Evolutionary conservation across 192 early-diverging fungal species (phyloP), one percentile per base, ranked within the genome.

Genomic region (Coemansia sp.): DNA sequence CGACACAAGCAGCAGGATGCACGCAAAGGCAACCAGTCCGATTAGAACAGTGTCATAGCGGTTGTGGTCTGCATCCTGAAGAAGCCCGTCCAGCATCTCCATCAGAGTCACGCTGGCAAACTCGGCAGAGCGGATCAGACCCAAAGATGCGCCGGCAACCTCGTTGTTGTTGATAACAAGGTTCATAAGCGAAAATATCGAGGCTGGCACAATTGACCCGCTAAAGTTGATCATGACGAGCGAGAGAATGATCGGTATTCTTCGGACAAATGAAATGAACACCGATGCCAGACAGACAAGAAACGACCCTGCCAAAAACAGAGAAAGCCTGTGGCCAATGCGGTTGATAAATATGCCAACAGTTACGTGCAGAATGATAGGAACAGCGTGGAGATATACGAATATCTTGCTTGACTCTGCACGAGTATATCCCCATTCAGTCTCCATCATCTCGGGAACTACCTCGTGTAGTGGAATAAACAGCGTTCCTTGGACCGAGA

Each of bases 311-410:
- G 61, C 68, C 18, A 78, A 46, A 48, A 79, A 79, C 14, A 89
- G 56, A 52, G 71, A 73, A 16, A 85, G 65, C 15, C 87, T 83
- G 34, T 67, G 68, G 1, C 88, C 88, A 33, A 85, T 68, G 11
- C 71, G 77, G 60, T 89, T 86, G 70, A 89, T 87, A 34, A 87
- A 57, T 24, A 87, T 66, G 36, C 88, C 88, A n/a, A 87, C 57
- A 10, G 76, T 9, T 16, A 86, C 74, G 12, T 87, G 84, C 24
- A 83, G 78, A 24, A 84, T 73, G 58, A 88, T 87, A 11, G 88
- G 88, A 51, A 88, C 81, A 10, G 80, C 69, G 43, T 87, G 81
- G 21, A 84, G 73, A 16, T 84, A 82, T 38, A 84, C 85, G 46
- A 81, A 82, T 36, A 78, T 60, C 60, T 73, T 76, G 58, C 79